These are phyloP conservation scores for Cyclotella choctawhatcheeana DNA, from an alignment of 108 stramenopile species.

Conservation along the genomic window DNA sequence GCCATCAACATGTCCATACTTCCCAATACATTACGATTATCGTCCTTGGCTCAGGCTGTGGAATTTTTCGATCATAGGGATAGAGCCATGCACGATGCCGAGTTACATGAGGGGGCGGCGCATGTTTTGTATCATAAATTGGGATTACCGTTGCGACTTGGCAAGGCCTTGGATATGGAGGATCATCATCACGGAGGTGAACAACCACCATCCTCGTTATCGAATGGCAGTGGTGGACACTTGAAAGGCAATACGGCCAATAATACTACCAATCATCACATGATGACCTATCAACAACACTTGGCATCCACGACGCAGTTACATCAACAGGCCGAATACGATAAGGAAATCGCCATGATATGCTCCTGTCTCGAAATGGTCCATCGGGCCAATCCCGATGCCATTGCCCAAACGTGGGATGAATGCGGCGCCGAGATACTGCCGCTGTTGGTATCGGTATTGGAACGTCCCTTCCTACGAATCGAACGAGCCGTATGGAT, in stretches of 20 bases:
- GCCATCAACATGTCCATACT: slow-evolving; percentile 61
- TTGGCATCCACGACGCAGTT: slow-evolving; percentile 21
- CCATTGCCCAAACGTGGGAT: slow-evolving; percentile 60
- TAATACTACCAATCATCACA: slow-evolving; percentile 23
- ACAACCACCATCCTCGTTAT: too few species aligned
- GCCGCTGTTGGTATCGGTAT: slow-evolving; percentile 48
- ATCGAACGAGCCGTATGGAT: slow-evolving; percentile 42
- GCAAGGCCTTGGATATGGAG: slow-evolving; percentile 15
- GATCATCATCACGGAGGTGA: too few species aligned
- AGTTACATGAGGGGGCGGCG: slow-evolving; percentile 57
- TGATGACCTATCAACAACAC: slow-evolving; percentile 26
- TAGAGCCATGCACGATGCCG: slow-evolving; percentile 50
- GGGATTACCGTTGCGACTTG: slow-evolving; percentile 43
- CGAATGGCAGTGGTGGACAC: too few species aligned
- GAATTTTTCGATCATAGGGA: slow-evolving; percentile 65
- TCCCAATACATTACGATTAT: slow-evolving; percentile 49
- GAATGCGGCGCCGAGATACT: slow-evolving; percentile 54
- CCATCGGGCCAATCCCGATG: slow-evolving; percentile 59
- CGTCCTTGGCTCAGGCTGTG: slow-evolving; percentile 44
- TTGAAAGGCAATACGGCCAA: too few species aligned
- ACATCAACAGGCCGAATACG: slow-evolving; percentile 45
- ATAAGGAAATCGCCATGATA: slow-evolving; percentile 62
- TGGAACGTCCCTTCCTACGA: slow-evolving; percentile 56
- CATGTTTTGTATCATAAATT: slow-evolving; percentile 59
- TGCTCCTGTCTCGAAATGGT: slow-evolving; percentile 63